Evolutionary conservation across 2,329 filamentous ascomycete genomes (phyloP).

Genomic region (Alternaria sp.): DNA sequence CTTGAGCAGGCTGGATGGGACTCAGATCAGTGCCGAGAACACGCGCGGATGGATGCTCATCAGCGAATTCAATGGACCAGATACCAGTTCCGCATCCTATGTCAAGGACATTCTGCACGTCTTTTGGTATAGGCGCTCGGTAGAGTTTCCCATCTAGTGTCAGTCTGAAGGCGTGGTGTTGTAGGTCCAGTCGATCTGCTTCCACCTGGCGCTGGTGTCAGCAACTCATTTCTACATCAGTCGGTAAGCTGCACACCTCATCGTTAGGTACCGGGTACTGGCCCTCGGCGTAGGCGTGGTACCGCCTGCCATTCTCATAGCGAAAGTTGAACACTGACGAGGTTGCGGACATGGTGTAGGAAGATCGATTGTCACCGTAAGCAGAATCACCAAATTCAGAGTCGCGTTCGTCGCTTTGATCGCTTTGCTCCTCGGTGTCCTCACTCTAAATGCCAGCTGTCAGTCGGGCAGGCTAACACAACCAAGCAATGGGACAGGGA

Average conservation of each 20-base stretch:
- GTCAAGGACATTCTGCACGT: constrained; percentile 44
- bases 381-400: constrained; percentile 36
- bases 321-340: constrained; percentile 41
- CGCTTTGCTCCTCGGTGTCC: constrained; percentile 23
- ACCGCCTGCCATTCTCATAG: constrained; percentile 44
- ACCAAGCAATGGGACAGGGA: constrained; percentile 14
- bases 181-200: constrained; percentile 42
- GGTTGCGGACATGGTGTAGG: constrained; percentile 43
- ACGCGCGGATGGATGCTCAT: constrained; percentile 43
- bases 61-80: constrained; percentile 44
- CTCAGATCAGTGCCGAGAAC: constrained; percentile 48
- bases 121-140: constrained; percentile 34
- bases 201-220: constrained; percentile 33
- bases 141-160: constrained; percentile 43
- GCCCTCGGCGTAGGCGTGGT: constrained; percentile 43
- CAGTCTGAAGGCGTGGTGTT: constrained; percentile 47
- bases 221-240: neutral
- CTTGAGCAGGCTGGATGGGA: constrained; percentile 41
- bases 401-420: constrained; percentile 41
- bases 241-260: constrained; percentile 29
- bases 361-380: constrained; percentile 10
- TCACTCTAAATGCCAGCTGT: constrained; percentile 15
- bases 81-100: constrained; percentile 47
- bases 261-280: constrained; percentile 46
- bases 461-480: constrained; percentile 15